Base-by-base conservation (phyloP, 192 early-diverging fungal genomes). In the Rhizophagus clarus region DNA sequence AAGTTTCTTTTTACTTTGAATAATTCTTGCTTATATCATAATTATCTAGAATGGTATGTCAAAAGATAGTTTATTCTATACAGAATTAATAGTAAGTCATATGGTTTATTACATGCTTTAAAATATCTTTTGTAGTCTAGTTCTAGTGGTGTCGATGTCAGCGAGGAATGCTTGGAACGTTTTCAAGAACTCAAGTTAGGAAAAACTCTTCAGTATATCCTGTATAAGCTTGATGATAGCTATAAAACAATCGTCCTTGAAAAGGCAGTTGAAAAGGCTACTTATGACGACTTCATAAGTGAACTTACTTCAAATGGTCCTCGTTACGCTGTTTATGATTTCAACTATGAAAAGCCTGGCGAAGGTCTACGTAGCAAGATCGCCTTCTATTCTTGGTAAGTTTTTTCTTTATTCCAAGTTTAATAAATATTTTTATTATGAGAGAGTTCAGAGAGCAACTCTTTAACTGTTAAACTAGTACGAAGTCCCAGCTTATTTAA, bases 321-420 rank as follows among this genome's bases (percentile, higher is more conserved):
- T 84, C 94, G 96, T 77, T 98, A 93, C 81, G 95, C 92, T 72
- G 91, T 97, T 14, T 97, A 93, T 80, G 97, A 98, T 84, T 93
- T 97, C 83, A 89, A 94, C 56, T 97, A 89, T 82, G 82, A 86
- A 68, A 89, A 88, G 62, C 64, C 89, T 15, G 91, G 91, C 85
- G 77, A 79, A 69, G 94, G 94, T 61, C 79, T 82, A 51, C 89
- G 95, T 85, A 94, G 90, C 89, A 97, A 96, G 90, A 89, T 98
- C 72, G 83, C 95, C 71, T 98, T 98, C 79, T 92, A 84, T 79
- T 67, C 91, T 67, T 98, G 96, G 96, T 95, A 88, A 28, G 70
- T 47, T 45, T 72, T 47, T 20, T 28, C 15, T 37, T 69, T n/a
- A 67, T 67, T 67, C 24, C 24, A 67, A 70, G 26, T 34, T 40